A percentile compares a stretch with the other conserved stretches of the same genome.
Evolutionary conservation across 495 filamentous ascomycete genomes (phyloP).

Genomic region (Xanthoparmelia taractica): DNA sequence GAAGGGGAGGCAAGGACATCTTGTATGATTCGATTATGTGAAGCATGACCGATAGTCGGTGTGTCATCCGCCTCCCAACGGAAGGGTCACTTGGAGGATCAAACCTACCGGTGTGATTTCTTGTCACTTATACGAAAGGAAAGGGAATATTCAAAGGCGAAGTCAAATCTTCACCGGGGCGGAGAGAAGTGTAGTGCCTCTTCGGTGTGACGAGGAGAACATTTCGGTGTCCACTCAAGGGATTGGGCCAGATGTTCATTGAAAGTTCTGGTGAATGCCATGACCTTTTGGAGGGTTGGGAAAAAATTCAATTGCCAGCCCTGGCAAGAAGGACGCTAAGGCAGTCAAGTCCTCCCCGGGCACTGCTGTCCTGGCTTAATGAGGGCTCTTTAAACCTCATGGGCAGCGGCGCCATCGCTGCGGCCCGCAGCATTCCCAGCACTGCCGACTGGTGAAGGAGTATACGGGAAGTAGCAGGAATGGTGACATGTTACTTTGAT

Average conservation of each 20-base stretch:
- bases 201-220: background rate
- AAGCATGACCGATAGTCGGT: background rate
- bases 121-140: background rate
- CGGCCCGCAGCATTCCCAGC: slow-evolving; percentile 3
- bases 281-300: background rate
- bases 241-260: background rate
- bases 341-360: background rate
- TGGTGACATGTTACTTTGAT: background rate
- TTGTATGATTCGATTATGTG: background rate
- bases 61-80: background rate
- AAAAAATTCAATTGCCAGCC: background rate
- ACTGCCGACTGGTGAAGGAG: background rate
- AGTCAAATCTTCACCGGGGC: background rate
- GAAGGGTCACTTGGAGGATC: background rate
- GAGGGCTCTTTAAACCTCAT: background rate
- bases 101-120: slow-evolving; percentile 3
- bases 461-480: background rate
- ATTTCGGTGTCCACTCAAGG: background rate
- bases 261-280: background rate
- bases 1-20: background rate
- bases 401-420: background rate
- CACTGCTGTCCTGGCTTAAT: background rate
- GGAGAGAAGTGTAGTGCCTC: background rate
- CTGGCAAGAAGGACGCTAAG: background rate
- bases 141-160: slow-evolving; percentile 2